Percentiles rank a stretch among this genome's conserved stretches.
Conservation (phyloP, 305 asterid genomes). For the Solanum aculeatissimum region DNA sequence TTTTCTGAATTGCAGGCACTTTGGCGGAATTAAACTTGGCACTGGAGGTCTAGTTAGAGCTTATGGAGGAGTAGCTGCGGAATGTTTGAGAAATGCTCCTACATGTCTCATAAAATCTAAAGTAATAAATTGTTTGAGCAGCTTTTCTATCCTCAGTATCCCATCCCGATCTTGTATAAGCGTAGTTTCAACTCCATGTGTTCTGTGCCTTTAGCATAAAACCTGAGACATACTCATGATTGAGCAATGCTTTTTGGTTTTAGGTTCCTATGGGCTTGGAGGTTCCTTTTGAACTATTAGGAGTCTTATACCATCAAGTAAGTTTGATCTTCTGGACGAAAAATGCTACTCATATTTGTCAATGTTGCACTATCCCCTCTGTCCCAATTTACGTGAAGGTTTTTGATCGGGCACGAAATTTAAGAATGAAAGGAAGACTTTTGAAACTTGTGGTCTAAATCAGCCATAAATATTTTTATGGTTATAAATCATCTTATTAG, state of each 20-base stretch:
- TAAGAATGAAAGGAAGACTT: too few species aligned
- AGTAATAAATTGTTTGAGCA: constrained; percentile 24
- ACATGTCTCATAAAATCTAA: constrained; percentile 72
- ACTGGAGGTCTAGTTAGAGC: constrained; percentile 97
- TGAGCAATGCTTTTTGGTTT: not conserved
- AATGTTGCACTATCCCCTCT: too few species aligned
- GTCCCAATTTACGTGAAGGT: too few species aligned
- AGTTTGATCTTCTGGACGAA: constrained; percentile 4
- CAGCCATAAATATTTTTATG: too few species aligned
- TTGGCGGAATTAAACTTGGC: constrained; percentile 96
- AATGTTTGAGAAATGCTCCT: constrained; percentile 74
- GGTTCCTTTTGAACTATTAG: constrained; percentile 67
- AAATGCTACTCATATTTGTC: not conserved
- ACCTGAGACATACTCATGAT: not conserved
- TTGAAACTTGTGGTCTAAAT: too few species aligned
- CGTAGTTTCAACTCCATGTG: not conserved
- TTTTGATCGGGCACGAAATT: too few species aligned
- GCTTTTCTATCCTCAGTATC: not conserved
- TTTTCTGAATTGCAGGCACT: constrained; percentile 30
- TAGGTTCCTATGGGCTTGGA: constrained; percentile 87
- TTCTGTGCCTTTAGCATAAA: not conserved
- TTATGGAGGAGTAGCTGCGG: constrained; percentile 88
- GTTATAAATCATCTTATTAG: too few species aligned
- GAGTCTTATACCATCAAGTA: constrained; percentile 84
- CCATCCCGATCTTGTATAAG: not conserved